These are phyloP conservation scores for Dipodascopsis uninucleata DNA, from an alignment of 805 yeast species.

Conservation along the genomic window DNA sequence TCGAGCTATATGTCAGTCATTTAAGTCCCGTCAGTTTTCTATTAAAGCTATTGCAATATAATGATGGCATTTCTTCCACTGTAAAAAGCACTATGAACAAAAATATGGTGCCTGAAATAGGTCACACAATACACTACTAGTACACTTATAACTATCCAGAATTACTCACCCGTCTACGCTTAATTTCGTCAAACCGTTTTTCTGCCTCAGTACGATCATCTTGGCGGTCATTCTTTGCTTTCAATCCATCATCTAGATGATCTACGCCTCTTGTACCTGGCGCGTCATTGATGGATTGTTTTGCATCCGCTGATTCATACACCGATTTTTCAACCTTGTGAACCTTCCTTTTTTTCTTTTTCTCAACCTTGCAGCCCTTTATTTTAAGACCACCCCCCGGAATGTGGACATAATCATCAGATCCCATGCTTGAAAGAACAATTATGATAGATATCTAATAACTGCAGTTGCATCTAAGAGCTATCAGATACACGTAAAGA, in stretches of 20 bases:
- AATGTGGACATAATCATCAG: constrained; percentile 14
- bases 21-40: too few species aligned
- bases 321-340: too few species aligned
- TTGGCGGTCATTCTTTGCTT: not conserved
- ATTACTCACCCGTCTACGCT: constrained; percentile 28
- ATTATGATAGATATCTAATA: too few species aligned
- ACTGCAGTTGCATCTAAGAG: too few species aligned
- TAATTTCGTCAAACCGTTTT: constrained; percentile 28
- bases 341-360: constrained; percentile 12
- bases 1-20: constrained; percentile 24
- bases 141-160: not conserved
- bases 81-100: not conserved
- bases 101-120: too few species aligned
- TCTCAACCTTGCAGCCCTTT: constrained; percentile 21
- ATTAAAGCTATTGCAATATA: too few species aligned
- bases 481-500: too few species aligned
- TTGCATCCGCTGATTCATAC: constrained; percentile 15
- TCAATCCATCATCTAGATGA: not conserved
- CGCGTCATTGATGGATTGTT: constrained; percentile 7
- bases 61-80: too few species aligned
- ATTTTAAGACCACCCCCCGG: constrained; percentile 18
- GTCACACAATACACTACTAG: not conserved
- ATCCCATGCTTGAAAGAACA: too few species aligned
- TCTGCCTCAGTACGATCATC: constrained; percentile 27
- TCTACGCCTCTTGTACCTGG: too few species aligned